These are phyloP conservation scores for Aspergillus calidoustus DNA, from an alignment of 2,329 filamentous ascomycete genomes.

Conservation along the genomic window DNA sequence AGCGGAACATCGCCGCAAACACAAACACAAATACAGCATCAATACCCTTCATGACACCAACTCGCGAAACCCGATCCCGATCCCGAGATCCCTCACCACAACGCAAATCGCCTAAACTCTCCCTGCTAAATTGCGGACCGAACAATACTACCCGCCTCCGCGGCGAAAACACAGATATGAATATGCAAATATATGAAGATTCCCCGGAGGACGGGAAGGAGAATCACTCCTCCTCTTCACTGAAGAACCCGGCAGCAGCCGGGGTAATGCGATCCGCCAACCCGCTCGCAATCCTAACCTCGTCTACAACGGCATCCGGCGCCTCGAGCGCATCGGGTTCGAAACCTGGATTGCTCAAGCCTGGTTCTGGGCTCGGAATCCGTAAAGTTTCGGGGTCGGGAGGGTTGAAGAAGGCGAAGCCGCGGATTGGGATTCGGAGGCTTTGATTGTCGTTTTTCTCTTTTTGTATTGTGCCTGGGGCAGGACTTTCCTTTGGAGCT, in stretches of 20 bases:
- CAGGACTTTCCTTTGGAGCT: neutral
- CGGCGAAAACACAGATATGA: constrained; percentile 22
- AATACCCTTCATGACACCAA: constrained; percentile 11
- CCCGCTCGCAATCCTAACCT: constrained; percentile 6
- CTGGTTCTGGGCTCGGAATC: constrained; percentile 13
- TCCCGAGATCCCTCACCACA: constrained; percentile 30
- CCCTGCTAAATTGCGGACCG: constrained; percentile 26
- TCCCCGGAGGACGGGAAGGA: constrained; percentile 27
- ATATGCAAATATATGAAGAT: constrained; percentile 41
- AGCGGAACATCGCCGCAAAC: constrained; percentile 49
- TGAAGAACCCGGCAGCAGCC: constrained; percentile 21
- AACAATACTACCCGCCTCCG: constrained; percentile 25
- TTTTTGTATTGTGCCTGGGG: neutral
- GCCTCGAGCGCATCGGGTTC: constrained; percentile 20
- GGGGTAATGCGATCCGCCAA: constrained; percentile 6
- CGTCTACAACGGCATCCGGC: constrained; percentile 4
- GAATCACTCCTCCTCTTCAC: constrained; percentile 24
- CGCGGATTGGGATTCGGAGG: constrained; percentile 41
- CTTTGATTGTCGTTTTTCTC: constrained; percentile 25
- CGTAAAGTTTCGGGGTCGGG: constrained; percentile 30
- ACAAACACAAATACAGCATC: constrained; percentile 35
- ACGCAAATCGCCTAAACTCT: constrained; percentile 44
- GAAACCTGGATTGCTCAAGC: constrained; percentile 22
- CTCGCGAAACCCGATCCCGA: constrained; percentile 4
- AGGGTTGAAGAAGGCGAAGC: constrained; percentile 33